These are phyloP conservation scores for Mallotus japonicus DNA, from an alignment of 441 rosid genomes.

Conservation along the genomic window DNA sequence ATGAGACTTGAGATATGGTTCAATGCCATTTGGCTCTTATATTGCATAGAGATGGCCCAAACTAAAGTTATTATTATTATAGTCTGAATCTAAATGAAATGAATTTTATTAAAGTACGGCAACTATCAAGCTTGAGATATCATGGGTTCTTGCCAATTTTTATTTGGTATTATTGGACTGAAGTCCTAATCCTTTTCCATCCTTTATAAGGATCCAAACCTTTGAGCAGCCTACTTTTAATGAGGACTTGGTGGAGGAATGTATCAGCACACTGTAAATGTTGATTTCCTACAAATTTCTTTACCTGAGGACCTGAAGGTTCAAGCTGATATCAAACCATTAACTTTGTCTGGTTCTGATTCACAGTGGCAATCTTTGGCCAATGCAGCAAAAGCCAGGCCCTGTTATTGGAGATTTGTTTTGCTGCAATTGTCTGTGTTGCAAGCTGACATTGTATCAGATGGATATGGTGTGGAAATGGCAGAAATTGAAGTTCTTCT, in stretches of 20 bases:
- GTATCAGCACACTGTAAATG: not conserved
- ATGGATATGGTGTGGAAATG: conserved; percentile 50
- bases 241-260: not conserved
- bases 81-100: conserved; percentile 17
- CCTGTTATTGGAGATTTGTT: conserved; percentile 89
- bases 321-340: not conserved
- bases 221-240: not conserved
- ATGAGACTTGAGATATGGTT: not conserved
- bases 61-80: not conserved
- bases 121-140: not conserved
- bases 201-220: not conserved
- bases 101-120: not conserved
- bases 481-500: conserved; percentile 81
- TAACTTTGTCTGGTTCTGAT: conserved; percentile 18
- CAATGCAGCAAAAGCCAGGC: conserved; percentile 60
- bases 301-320: conserved; percentile 11
- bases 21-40: not conserved
- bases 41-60: not conserved
- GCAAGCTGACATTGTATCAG: conserved; percentile 58
- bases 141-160: not conserved
- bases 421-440: conserved; percentile 66
- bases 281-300: not conserved
- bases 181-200: not conserved
- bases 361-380: conserved; percentile 88
- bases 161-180: not conserved